Evolutionary conservation across 139 green algal species (phyloP).

Genomic region (Chlamydomonas applanata): DNA sequence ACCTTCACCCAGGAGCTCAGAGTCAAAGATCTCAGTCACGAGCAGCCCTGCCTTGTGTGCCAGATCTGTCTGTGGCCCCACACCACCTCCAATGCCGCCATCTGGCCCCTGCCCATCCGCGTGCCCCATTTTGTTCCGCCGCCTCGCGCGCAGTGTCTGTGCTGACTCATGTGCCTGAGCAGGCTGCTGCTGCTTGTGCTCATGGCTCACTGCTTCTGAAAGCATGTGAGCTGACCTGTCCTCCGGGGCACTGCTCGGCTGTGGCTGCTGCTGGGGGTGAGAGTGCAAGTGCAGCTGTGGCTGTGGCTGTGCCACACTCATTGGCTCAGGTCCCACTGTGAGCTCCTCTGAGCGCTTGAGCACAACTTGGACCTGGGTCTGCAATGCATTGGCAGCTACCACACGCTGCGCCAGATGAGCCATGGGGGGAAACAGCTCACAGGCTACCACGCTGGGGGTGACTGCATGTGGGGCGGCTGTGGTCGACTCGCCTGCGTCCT

Average conservation of each 20-base stretch:
- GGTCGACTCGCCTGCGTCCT: too few species aligned
- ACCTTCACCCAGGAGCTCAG: conserved; percentile 62
- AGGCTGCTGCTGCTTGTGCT: too few species aligned
- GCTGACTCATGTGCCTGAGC: background rate
- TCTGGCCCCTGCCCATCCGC: too few species aligned
- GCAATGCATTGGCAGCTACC: conserved; percentile 33
- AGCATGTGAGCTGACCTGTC: background rate
- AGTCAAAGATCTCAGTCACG: conserved; percentile 70
- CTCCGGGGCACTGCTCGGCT: too few species aligned
- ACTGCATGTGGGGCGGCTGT: too few species aligned
- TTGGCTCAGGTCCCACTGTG: background rate
- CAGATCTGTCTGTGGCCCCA: background rate
- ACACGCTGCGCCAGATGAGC: conserved; percentile 31
- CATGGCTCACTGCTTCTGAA: background rate
- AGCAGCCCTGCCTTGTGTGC: conserved; percentile 3
- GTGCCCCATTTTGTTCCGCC: background rate
- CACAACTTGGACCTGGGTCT: conserved; percentile 21
- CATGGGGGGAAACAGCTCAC: conserved; percentile 62
- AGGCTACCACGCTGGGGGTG: too few species aligned
- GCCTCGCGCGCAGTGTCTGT: too few species aligned
- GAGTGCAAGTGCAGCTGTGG: conserved; percentile 11
- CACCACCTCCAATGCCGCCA: background rate
- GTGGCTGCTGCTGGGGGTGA: too few species aligned
- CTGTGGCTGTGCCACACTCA: background rate
- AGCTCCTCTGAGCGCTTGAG: conserved; percentile 50